These are phyloP conservation scores for Colletotrichum plurivorum DNA, from an alignment of 2,329 filamentous ascomycete genomes.

Conservation along the genomic window DNA sequence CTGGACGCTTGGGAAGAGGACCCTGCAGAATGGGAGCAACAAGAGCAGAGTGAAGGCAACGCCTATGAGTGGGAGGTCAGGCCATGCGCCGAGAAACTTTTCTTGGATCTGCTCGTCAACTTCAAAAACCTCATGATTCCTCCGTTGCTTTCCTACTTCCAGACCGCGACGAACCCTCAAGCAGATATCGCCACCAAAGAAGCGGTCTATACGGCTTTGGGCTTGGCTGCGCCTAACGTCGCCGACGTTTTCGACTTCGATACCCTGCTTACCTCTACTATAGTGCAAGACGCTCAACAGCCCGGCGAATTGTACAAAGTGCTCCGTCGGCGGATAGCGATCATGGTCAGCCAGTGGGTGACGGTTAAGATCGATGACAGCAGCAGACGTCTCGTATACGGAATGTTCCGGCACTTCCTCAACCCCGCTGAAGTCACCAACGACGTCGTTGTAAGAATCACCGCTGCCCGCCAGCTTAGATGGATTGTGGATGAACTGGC, in stretches of 20 bases:
- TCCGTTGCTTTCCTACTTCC: constrained; percentile 87
- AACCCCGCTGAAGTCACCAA: constrained; percentile 84
- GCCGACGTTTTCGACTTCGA: constrained; percentile 87
- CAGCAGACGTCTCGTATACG: constrained; percentile 82
- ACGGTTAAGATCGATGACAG: constrained; percentile 79
- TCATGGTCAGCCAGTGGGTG: constrained; percentile 92
- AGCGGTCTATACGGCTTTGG: constrained; percentile 93
- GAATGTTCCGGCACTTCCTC: constrained; percentile 90
- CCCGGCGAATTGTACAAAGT: constrained; percentile 78
- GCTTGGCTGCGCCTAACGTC: constrained; percentile 84
- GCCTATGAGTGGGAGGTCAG: constrained; percentile 94
- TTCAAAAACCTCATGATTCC: constrained; percentile 86
- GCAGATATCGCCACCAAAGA: constrained; percentile 87
- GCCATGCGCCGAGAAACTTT: constrained; percentile 93
- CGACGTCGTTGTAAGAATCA: constrained; percentile 92
- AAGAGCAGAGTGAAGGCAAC: constrained; percentile 86
- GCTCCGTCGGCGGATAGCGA: constrained; percentile 87
- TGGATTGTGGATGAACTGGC: constrained; percentile 87
- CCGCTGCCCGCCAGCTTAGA: constrained; percentile 87
- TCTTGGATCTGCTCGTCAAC: constrained; percentile 90
- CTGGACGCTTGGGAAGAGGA: constrained; percentile 94
- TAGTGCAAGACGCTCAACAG: constrained; percentile 83
- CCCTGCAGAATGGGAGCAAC: constrained; percentile 94
- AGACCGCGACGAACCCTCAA: constrained; percentile 77
- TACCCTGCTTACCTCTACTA: constrained; percentile 78